Conservation (phyloP, 2,329 filamentous ascomycete genomes). For the Lojkania enalia region DNA sequence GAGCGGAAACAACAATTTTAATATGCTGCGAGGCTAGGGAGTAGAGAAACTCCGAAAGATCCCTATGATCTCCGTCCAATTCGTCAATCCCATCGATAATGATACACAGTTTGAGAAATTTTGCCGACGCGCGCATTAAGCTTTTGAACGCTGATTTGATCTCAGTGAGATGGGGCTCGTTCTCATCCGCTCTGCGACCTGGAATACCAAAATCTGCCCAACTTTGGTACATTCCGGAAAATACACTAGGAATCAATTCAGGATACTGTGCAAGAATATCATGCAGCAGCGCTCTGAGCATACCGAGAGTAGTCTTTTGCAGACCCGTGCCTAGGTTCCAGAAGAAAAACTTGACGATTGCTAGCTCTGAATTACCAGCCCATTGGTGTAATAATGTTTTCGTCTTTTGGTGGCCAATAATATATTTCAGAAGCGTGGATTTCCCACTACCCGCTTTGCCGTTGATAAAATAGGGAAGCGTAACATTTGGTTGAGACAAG, state of each 20-base stretch:
- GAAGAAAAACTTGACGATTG: conserved; percentile 32
- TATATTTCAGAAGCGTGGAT: conserved; percentile 39
- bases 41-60: conserved; percentile 9
- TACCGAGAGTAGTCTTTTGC: conserved; percentile 29
- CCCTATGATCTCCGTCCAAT: conserved; percentile 18
- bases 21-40: conserved; percentile 4
- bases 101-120: conserved; percentile 13
- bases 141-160: conserved; percentile 7
- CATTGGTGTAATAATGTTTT: conserved; percentile 19
- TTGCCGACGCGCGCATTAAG: conserved; percentile 5
- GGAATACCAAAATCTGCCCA: background rate
- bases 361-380: conserved; percentile 10
- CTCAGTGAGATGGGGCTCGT: conserved; percentile 8
- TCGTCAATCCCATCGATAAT: conserved; percentile 28
- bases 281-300: conserved; percentile 28
- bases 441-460: conserved; percentile 45
- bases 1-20: conserved; percentile 21
- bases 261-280: conserved; percentile 13
- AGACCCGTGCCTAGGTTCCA: conserved; percentile 33
- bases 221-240: conserved; percentile 11
- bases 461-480: conserved; percentile 36
- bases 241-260: conserved; percentile 14
- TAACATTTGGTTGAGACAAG: background rate
- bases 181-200: too few relatives aligned
- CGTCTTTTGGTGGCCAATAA: conserved; percentile 20